A percentile compares a stretch with the other conserved stretches of the same genome.
phyloP scores from a whole-genome alignment of 306 rosid species.

The Trifolium dubium region DNA sequence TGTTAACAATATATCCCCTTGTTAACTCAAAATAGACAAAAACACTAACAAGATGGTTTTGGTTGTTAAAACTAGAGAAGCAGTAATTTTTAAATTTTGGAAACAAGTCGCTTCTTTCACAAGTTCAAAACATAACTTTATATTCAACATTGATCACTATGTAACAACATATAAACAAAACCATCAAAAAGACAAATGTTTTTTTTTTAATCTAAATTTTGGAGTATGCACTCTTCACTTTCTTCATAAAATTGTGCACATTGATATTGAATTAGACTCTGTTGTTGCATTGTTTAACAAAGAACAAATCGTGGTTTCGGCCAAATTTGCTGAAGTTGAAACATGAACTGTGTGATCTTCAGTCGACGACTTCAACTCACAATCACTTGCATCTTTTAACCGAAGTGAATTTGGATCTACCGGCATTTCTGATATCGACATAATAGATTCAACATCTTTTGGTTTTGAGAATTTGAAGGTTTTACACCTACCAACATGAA shows the following conservation, averaged over 20 bases:
- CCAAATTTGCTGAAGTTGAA: not conserved
- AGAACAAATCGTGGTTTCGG: not conserved
- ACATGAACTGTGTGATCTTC: not conserved
- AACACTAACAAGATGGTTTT: too few species aligned
- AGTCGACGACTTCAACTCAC: not conserved
- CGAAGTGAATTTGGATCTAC: not conserved
- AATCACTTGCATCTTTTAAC: not conserved
- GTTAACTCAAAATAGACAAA: too few species aligned
- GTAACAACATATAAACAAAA: too few species aligned
- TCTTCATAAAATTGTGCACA: not conserved
- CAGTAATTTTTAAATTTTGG: too few species aligned
- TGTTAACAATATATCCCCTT: too few species aligned
- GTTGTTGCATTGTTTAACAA: not conserved
- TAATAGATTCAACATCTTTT: not conserved
- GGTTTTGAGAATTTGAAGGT: slow-evolving; percentile 38
- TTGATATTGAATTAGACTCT: not conserved
- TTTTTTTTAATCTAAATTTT: too few species aligned
- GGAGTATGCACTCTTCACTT: too few species aligned
- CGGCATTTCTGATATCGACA: not conserved
- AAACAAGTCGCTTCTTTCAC: too few species aligned
- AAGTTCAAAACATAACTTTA: too few species aligned
- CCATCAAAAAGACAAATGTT: too few species aligned
- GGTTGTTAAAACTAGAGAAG: too few species aligned
- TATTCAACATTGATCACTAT: too few species aligned
- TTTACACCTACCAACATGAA: slow-evolving; percentile 37